Conservation (phyloP, 2,329 filamentous ascomycete species). For the Didymella lethalis region DNA sequence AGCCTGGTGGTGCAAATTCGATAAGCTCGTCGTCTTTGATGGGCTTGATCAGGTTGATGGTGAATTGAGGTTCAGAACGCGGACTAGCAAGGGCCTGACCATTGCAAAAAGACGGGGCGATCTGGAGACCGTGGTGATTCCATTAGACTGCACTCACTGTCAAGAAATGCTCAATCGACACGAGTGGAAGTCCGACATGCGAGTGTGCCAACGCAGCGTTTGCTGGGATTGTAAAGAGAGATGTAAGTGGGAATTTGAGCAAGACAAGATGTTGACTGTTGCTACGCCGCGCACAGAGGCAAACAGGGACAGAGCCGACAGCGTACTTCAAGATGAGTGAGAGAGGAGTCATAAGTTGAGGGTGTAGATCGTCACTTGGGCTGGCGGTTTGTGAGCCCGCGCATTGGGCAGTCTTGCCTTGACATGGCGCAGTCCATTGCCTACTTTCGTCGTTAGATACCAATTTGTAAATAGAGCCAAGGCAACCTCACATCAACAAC, state of each 20-base stretch:
- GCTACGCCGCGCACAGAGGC: constrained; percentile 23
- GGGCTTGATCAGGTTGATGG: constrained; percentile 31
- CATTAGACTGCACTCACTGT: constrained; percentile 44
- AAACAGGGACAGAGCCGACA: constrained; percentile 42
- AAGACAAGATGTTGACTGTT: constrained; percentile 23
- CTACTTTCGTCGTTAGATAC: constrained; percentile 16
- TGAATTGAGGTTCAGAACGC: constrained; percentile 29
- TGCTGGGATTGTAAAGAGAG: constrained; percentile 48
- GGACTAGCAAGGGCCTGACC: constrained; percentile 43
- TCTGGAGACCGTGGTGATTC: constrained; percentile 42
- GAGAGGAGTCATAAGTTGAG: constrained; percentile 1
- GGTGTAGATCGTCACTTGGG: constrained; percentile 2
- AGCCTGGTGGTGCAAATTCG: constrained; percentile 49
- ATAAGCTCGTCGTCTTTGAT: constrained; percentile 47
- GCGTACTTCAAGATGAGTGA: constrained; percentile 39
- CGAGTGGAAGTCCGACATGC: constrained; percentile 49
- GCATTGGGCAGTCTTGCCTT: not conserved
- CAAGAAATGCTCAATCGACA: constrained; percentile 44
- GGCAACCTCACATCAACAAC: not conserved
- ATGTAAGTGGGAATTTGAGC: constrained; percentile 43
- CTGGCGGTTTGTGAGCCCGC: constrained; percentile 17
- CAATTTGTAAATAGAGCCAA: constrained; percentile 11
- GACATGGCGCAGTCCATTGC: not conserved
- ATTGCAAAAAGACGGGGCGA: constrained; percentile 42
- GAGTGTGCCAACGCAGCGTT: constrained; percentile 43